Percentiles rank a stretch among this genome's conserved stretches.
These are phyloP conservation scores for Iris pallida DNA, from an alignment of 116 monocot genomes.

Conservation along the genomic window DNA sequence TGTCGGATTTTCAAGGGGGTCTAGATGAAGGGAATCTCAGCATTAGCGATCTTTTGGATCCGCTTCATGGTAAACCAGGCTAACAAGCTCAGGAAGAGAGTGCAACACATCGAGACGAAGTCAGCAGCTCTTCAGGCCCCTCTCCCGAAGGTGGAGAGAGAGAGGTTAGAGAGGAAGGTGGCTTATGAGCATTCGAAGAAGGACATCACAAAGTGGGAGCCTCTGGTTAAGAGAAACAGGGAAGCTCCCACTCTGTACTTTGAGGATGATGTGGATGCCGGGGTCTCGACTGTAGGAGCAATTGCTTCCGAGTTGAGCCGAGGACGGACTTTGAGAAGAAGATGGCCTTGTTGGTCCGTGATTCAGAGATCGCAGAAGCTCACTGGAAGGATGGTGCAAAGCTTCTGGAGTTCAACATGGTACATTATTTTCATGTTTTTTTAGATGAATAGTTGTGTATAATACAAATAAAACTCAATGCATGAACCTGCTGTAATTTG, in stretches of 20 bases:
- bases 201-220: slow-evolving; percentile 94
- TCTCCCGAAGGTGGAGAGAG: slow-evolving; percentile 66
- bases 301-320: slow-evolving; percentile 70
- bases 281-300: slow-evolving; percentile 68
- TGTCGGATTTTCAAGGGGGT: slow-evolving; percentile 26
- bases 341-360: slow-evolving; percentile 55
- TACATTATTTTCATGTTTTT: slow-evolving; percentile 16
- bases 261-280: slow-evolving; percentile 59
- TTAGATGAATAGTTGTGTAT: background rate
- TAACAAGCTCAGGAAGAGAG: slow-evolving; percentile 72
- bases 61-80: slow-evolving; percentile 66
- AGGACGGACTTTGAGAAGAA: slow-evolving; percentile 93
- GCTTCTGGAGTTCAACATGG: slow-evolving; percentile 87
- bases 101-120: slow-evolving; percentile 55
- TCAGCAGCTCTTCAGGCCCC: slow-evolving; percentile 58
- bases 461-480: too few species aligned
- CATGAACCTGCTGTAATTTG: too few species aligned
- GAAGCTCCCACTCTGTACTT: slow-evolving; percentile 85
- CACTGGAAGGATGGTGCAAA: slow-evolving; percentile 72
- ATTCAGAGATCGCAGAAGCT: slow-evolving; percentile 64
- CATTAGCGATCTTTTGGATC: slow-evolving; percentile 70
- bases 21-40: slow-evolving; percentile 29
- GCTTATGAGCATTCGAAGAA: slow-evolving; percentile 70
- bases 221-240: slow-evolving; percentile 84
- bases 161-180: slow-evolving; percentile 76